Evolutionary conservation across 495 filamentous ascomycete species (phyloP).

Genomic region (Trichoderma virens): DNA sequence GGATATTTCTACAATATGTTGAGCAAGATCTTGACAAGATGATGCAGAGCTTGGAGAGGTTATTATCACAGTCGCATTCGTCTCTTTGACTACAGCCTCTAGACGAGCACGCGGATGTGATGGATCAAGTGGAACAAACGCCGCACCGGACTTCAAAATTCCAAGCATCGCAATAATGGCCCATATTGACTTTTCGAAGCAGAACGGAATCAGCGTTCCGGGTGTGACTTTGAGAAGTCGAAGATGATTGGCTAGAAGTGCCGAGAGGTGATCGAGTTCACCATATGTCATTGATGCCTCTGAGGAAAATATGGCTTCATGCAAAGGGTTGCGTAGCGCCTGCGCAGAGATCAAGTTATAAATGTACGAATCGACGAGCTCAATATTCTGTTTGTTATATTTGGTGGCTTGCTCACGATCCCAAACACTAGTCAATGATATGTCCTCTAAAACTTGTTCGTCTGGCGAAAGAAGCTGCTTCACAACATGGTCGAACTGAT

Average conservation of each 20-base stretch:
- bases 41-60: slow-evolving; percentile 13
- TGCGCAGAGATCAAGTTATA: background rate
- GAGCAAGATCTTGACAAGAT: background rate
- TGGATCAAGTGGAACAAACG: slow-evolving; percentile 8
- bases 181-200: slow-evolving; percentile 9
- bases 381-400: background rate
- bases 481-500: slow-evolving; percentile 17
- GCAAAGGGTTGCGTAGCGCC: background rate
- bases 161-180: background rate
- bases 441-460: no score
- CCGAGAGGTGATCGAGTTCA: background rate
- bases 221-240: slow-evolving; percentile 31
- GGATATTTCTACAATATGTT: slow-evolving; percentile 15
- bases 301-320: background rate
- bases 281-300: background rate
- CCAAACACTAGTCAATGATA: no score
- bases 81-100: background rate
- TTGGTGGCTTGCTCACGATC: background rate
- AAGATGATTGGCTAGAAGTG: background rate
- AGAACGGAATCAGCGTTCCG: slow-evolving; percentile 42
- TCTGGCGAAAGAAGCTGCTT: slow-evolving; percentile 11
- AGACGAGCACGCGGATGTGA: background rate
- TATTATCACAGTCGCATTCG: background rate
- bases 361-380: background rate
- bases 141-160: background rate